Conservation (phyloP, 1,284 basidiomycete genomes). For the Cryptococcus sp. region DNA sequence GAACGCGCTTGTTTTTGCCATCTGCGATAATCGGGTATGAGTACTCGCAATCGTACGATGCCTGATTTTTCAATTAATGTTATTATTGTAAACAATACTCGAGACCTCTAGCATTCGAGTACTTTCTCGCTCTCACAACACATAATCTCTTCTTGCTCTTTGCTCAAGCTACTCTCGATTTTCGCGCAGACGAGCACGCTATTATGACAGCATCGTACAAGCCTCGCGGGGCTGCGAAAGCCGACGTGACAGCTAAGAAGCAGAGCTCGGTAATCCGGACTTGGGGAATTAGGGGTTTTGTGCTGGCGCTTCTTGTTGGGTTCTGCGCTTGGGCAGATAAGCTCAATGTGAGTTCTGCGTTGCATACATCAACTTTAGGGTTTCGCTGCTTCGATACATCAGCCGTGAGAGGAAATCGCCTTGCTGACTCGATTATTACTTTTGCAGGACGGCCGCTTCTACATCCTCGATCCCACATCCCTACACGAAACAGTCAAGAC, state of each 20-base stretch:
- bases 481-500: slow-evolving; percentile 69
- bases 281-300: slow-evolving; percentile 21
- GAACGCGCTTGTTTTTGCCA: no score
- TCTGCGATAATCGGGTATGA: no score
- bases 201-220: slow-evolving; percentile 12
- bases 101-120: no score
- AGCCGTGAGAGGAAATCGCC: neutral
- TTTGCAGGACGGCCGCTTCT: slow-evolving; percentile 58
- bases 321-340: slow-evolving; percentile 32
- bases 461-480: slow-evolving; percentile 67
- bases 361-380: neutral
- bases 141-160: no score
- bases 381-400: neutral
- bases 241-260: neutral
- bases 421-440: neutral
- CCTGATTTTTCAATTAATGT: no score
- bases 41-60: no score
- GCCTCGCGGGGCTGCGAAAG: slow-evolving; percentile 13
- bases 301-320: slow-evolving; percentile 30
- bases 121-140: no score
- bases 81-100: no score
- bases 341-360: slow-evolving; percentile 35
- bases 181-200: no score
- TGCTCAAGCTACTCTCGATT: no score
- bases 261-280: slow-evolving; percentile 1